Percentiles rank a stretch among this genome's conserved stretches.
phyloP scores from a whole-genome alignment of 2,329 filamentous ascomycete species.

The Pseudogymnoascus sp. region DNA sequence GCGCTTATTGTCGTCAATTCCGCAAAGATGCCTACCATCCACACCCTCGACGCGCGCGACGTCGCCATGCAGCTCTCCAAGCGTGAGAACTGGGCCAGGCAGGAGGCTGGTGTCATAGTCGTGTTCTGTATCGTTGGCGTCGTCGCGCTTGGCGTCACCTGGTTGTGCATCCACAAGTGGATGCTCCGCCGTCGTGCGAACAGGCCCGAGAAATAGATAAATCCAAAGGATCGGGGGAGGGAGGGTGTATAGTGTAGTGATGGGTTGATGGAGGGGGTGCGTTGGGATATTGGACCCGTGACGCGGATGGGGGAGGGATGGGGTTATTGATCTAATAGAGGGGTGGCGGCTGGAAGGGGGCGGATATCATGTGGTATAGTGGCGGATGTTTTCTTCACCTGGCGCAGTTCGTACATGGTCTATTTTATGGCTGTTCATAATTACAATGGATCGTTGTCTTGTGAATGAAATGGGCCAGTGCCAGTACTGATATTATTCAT shows the following conservation, averaged over 20 bases:
- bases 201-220: neutral
- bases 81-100: slow-evolving; percentile 49
- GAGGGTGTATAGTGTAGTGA: neutral
- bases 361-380: neutral
- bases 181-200: slow-evolving; percentile 26
- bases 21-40: slow-evolving; percentile 18
- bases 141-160: slow-evolving; percentile 43
- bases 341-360: neutral
- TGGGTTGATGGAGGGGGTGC: neutral
- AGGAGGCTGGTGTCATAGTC: slow-evolving; percentile 53
- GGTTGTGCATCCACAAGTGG: slow-evolving; percentile 42
- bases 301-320: neutral
- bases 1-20: neutral
- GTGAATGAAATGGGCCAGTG: neutral
- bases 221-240: neutral
- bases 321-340: slow-evolving; percentile 3
- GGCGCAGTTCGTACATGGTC: slow-evolving; percentile 4
- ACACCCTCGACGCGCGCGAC: slow-evolving; percentile 14
- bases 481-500: neutral
- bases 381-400: slow-evolving; percentile 8
- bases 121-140: slow-evolving; percentile 56
- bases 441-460: slow-evolving; percentile 1
- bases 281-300: neutral
- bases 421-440: slow-evolving; percentile 1
- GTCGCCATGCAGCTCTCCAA: slow-evolving; percentile 39